A percentile compares a stretch with the other conserved stretches of the same genome.
These are phyloP conservation scores for Clitocybe nebularis DNA, from an alignment of 1,284 basidiomycete genomes.

Conservation along the genomic window DNA sequence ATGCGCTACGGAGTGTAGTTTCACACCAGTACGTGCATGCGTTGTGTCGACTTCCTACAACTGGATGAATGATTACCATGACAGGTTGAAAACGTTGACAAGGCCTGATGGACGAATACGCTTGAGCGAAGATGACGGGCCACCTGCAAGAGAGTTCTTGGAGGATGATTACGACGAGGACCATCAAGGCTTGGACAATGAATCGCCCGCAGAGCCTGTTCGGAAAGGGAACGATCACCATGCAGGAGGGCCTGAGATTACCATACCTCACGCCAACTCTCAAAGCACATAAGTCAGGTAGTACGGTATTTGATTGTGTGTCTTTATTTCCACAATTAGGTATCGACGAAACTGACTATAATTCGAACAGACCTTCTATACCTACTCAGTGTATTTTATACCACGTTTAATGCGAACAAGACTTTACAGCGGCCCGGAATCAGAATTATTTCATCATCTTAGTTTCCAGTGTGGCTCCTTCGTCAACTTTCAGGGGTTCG, in stretches of 20 bases:
- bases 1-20: slow-evolving; percentile 53
- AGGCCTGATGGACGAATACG: slow-evolving; percentile 57
- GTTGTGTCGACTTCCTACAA: not conserved
- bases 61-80: not conserved
- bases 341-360: too few species aligned
- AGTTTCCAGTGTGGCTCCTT: not conserved
- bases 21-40: slow-evolving; percentile 56
- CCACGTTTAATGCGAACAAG: too few species aligned
- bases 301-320: too few species aligned
- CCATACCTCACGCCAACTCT: too few species aligned
- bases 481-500: not conserved
- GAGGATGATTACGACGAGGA: slow-evolving; percentile 60
- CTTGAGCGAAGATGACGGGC: slow-evolving; percentile 69
- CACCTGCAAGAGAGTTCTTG: slow-evolving; percentile 60
- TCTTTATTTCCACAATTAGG: too few species aligned
- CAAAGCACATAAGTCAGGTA: too few species aligned
- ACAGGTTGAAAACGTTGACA: slow-evolving; percentile 58
- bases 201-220: too few species aligned
- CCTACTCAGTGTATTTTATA: too few species aligned
- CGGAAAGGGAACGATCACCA: too few species aligned
- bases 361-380: too few species aligned
- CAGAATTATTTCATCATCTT: not conserved
- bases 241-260: too few species aligned
- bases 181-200: slow-evolving; percentile 24
- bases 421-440: not conserved